Evolutionary conservation across 805 yeast species (phyloP).

Genomic region (Pichia thaimueangensis): DNA sequence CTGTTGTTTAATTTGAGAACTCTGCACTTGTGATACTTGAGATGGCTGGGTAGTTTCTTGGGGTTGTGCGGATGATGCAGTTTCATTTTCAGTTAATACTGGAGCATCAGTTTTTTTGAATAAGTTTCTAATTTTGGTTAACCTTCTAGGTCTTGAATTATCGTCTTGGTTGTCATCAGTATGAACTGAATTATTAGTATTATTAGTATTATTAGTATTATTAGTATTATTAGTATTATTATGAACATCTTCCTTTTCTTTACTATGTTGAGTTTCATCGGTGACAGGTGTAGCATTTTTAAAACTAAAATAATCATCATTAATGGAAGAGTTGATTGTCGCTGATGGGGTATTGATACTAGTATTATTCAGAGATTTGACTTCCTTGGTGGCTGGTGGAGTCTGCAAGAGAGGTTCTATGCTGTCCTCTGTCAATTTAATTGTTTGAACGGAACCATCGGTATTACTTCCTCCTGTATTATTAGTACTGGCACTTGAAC

Average conservation of each 20-base stretch:
- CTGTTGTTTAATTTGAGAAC: neutral
- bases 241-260: constrained; percentile 13
- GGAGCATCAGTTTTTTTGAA: constrained; percentile 27
- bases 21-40: neutral
- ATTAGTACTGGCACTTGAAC: constrained; percentile 4
- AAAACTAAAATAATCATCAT: constrained; percentile 13
- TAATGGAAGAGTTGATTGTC: neutral
- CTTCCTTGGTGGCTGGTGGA: constrained; percentile 18
- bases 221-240: neutral
- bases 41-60: constrained; percentile 3
- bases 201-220: neutral
- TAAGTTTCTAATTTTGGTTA: constrained; percentile 25
- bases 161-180: neutral
- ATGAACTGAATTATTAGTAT: neutral
- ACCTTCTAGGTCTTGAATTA: constrained; percentile 15
- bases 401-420: constrained; percentile 17
- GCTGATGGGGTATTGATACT: constrained; percentile 1
- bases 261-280: neutral
- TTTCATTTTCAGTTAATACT: too few species aligned
- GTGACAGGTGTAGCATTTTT: neutral
- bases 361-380: too few species aligned
- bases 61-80: too few species aligned
- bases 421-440: constrained; percentile 20
- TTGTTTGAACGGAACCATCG: constrained; percentile 10
- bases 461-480: constrained; percentile 3